These are phyloP conservation scores for Tephrocybe sp. DNA, from an alignment of 768 basidiomycete species.

Conservation along the genomic window DNA sequence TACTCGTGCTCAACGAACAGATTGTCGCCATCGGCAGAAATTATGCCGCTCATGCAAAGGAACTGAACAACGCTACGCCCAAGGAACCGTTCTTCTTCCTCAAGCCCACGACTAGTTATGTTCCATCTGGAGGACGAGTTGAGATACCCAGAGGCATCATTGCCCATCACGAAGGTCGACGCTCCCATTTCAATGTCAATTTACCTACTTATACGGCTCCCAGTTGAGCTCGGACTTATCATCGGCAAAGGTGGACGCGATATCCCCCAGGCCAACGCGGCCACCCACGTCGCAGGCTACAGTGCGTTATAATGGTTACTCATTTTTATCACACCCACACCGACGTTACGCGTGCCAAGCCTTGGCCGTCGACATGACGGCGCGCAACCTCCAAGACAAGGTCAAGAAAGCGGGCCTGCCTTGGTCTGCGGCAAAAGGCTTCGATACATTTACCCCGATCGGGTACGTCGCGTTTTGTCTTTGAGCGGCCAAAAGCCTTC, in stretches of 20 bases:
- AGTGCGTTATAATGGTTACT: conserved; percentile 45
- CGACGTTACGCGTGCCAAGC: conserved; percentile 46
- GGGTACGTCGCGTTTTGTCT: conserved; percentile 48
- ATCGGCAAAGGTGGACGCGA: conserved; percentile 88
- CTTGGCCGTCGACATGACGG: conserved; percentile 95
- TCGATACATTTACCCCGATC: conserved; percentile 94
- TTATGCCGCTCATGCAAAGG: conserved; percentile 89
- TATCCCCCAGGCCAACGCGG: conserved; percentile 71
- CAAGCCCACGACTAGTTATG: conserved; percentile 92
- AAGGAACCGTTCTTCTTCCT: conserved; percentile 99
- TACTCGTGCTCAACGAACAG: conserved; percentile 32
- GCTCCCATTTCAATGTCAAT: background rate
- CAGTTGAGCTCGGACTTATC: conserved; percentile 96
- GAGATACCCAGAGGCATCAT: conserved; percentile 85
- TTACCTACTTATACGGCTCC: background rate
- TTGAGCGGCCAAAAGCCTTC: background rate
- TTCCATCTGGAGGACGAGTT: conserved; percentile 72
- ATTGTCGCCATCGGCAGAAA: conserved; percentile 97
- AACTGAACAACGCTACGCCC: conserved; percentile 85
- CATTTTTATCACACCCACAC: background rate
- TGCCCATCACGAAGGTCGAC: conserved; percentile 88
- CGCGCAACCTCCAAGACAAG: conserved; percentile 90
- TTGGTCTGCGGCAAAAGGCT: conserved; percentile 96
- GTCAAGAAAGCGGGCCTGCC: conserved; percentile 94
- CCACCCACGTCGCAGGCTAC: conserved; percentile 87